Conservation (phyloP, 73 alveolate species). For the Durusdinium trenchii region DNA sequence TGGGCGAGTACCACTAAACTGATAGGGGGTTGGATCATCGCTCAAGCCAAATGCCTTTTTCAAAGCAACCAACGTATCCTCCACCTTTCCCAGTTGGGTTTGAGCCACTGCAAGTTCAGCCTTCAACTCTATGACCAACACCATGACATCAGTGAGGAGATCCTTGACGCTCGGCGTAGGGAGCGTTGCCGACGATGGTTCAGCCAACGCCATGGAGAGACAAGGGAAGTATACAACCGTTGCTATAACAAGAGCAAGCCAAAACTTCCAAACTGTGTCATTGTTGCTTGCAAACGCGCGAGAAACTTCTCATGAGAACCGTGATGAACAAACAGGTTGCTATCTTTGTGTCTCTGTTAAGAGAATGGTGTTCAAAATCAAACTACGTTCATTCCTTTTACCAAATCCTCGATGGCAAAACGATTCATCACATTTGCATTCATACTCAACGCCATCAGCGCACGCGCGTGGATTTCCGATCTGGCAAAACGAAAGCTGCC, state of each 20-base stretch:
- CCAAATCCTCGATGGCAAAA: background rate
- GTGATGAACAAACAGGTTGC: background rate
- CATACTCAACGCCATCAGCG: background rate
- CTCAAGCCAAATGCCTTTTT: background rate
- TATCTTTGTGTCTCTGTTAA: background rate
- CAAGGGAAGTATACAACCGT: background rate
- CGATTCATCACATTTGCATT: background rate
- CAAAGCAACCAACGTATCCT: background rate
- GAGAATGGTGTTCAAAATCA: background rate
- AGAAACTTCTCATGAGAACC: background rate
- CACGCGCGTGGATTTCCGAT: background rate
- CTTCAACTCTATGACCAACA: background rate
- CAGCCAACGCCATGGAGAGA: background rate
- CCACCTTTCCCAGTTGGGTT: background rate
- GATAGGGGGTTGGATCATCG: background rate
- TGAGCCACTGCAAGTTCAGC: background rate
- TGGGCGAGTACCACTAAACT: background rate
- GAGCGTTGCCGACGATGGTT: background rate
- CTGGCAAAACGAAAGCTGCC: background rate
- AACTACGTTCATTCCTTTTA: background rate
- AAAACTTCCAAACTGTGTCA: background rate
- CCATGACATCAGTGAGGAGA: background rate
- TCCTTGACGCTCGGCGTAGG: background rate
- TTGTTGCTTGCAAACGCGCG: background rate
- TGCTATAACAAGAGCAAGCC: background rate